A percentile compares a stretch with the other conserved stretches of the same genome.
Conservation (phyloP, 73 alveolate species). For the Halteria grandinella region DNA sequence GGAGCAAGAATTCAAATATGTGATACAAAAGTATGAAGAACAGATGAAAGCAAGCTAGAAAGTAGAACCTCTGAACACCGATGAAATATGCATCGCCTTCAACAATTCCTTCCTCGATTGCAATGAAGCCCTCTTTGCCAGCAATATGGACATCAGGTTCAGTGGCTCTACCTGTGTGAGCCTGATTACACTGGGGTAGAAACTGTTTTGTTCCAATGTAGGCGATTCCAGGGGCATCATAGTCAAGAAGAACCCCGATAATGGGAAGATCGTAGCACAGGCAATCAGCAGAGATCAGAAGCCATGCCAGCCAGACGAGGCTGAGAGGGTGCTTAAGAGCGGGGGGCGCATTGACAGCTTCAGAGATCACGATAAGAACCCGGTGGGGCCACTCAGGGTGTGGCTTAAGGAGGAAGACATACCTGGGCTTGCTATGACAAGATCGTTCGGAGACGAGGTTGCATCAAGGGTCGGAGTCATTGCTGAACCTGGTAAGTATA, state of each 20-base stretch:
- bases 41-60: not conserved
- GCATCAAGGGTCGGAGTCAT: slow-evolving; percentile 60
- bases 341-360: slow-evolving; percentile 83
- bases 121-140: slow-evolving; percentile 33
- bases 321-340: slow-evolving; percentile 33
- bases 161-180: slow-evolving; percentile 55
- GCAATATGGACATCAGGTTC: slow-evolving; percentile 42
- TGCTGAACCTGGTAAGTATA: slow-evolving; percentile 63
- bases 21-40: slow-evolving; percentile 14
- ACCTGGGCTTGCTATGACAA: slow-evolving; percentile 72
- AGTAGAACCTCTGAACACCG: slow-evolving; percentile 19
- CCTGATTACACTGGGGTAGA: slow-evolving; percentile 20
- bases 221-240: slow-evolving; percentile 95
- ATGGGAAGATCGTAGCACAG: slow-evolving; percentile 10
- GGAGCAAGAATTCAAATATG: slow-evolving; percentile 26
- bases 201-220: slow-evolving; percentile 80
- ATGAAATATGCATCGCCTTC: slow-evolving; percentile 32
- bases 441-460: slow-evolving; percentile 60
- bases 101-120: slow-evolving; percentile 30
- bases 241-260: slow-evolving; percentile 38
- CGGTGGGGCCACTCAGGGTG: slow-evolving; percentile 60
- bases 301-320: slow-evolving; percentile 51
- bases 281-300: slow-evolving; percentile 51
- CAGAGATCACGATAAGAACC: slow-evolving; percentile 26
- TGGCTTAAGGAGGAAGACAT: slow-evolving; percentile 63